phyloP scores from a whole-genome alignment of 148 eudicot genomes.

The Dianthus caryophyllus region DNA sequence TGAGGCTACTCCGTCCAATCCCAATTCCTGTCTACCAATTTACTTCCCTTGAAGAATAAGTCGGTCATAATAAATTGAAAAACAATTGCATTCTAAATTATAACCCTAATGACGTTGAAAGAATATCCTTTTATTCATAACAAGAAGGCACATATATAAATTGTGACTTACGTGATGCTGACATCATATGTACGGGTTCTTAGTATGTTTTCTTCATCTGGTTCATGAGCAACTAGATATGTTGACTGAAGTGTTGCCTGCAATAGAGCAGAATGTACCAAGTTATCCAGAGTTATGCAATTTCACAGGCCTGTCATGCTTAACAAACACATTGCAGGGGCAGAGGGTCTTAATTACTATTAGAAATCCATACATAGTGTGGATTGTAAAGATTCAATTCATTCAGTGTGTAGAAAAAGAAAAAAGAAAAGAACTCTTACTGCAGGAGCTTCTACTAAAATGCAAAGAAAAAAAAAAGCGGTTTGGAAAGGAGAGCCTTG shows the following conservation, averaged over 20 bases:
- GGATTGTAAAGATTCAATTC: no score
- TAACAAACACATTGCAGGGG: no score
- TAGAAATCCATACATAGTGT: no score
- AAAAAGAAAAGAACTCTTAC: no score
- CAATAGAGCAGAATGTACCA: constrained; percentile 12
- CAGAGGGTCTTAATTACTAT: no score
- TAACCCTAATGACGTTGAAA: not conserved
- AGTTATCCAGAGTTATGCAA: not conserved
- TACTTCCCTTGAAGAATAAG: not conserved
- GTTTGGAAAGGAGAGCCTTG: no score
- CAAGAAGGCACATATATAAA: constrained; percentile 1
- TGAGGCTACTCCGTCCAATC: not conserved
- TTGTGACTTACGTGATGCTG: constrained; percentile 75
- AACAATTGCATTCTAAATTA: not conserved
- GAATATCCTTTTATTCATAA: not conserved
- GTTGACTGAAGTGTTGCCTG: constrained; percentile 80
- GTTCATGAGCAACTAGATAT: constrained; percentile 92
- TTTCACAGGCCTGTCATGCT: no score
- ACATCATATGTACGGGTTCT: constrained; percentile 95
- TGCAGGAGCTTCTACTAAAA: no score
- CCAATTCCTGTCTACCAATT: not conserved
- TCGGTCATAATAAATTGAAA: not conserved
- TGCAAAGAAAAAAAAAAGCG: no score
- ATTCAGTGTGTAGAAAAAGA: no score
- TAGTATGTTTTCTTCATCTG: constrained; percentile 91